phyloP scores from a whole-genome alignment of 208 protist species.

The Leishmania martiniquensis region DNA sequence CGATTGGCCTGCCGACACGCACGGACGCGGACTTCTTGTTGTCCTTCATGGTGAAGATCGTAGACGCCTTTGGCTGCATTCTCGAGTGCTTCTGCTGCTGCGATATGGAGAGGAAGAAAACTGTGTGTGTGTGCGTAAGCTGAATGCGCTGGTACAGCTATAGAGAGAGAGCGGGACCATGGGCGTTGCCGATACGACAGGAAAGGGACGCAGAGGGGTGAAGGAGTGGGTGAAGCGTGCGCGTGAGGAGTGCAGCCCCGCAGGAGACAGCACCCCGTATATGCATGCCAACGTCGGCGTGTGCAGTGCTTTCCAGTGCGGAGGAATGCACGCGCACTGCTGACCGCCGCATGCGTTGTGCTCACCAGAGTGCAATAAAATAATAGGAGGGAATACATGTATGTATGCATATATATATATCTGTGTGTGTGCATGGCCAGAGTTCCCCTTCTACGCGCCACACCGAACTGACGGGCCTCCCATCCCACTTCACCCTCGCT shows the following conservation, averaged over 20 bases:
- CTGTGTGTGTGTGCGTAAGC: neutral
- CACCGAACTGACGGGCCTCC: neutral
- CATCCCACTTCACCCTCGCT: neutral
- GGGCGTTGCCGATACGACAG: neutral
- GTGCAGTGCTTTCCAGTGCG: too few species aligned
- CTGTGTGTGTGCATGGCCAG: neutral
- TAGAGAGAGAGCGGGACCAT: neutral
- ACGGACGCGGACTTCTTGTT: slow-evolving; percentile 28
- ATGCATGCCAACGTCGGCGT: too few species aligned
- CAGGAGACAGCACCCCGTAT: too few species aligned
- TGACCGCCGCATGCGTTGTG: too few species aligned
- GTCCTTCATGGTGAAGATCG: slow-evolving; percentile 23
- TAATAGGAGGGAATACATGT: neutral
- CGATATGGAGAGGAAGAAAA: slow-evolving; percentile 3
- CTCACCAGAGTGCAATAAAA: neutral
- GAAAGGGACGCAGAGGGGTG: too few species aligned
- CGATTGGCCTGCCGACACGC: slow-evolving; percentile 26
- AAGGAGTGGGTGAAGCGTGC: neutral
- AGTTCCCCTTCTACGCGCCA: neutral
- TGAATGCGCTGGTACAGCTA: neutral
- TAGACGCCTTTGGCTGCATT: slow-evolving; percentile 4
- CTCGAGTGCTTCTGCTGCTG: neutral
- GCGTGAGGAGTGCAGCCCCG: too few species aligned
- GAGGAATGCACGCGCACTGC: too few species aligned
- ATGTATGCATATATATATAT: neutral